Percentiles rank a stretch among this genome's conserved stretches.
These are phyloP conservation scores for Fusarium sp. DNA, from an alignment of 2,329 filamentous ascomycete genomes.

Conservation along the genomic window DNA sequence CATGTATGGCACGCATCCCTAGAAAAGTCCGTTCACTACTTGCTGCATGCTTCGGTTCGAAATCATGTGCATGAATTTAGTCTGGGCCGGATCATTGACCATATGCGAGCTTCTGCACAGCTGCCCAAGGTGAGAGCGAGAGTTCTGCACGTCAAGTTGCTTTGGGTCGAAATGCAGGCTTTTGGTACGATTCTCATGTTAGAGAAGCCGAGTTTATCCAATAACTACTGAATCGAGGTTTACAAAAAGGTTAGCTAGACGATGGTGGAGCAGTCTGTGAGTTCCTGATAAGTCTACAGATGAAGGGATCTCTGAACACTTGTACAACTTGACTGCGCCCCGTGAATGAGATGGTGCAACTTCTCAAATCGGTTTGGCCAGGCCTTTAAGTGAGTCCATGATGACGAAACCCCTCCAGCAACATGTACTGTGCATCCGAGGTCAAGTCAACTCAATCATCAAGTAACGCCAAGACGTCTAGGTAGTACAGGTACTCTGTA, in stretches of 20 bases:
- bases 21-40: background rate
- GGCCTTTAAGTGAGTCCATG: background rate
- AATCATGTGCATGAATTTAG: conserved; percentile 19
- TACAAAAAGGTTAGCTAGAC: background rate
- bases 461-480: background rate
- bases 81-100: background rate
- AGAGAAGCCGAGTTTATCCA: background rate
- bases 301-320: background rate
- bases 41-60: conserved; percentile 1
- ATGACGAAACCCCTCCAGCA: background rate
- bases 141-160: background rate
- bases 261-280: background rate
- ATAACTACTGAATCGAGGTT: background rate
- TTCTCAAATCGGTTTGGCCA: background rate
- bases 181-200: background rate
- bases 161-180: conserved; percentile 17
- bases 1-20: conserved; percentile 5
- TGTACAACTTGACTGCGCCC: background rate
- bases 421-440: background rate
- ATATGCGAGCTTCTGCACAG: conserved; percentile 22
- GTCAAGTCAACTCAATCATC: background rate
- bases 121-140: conserved; percentile 15
- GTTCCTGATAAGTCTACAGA: background rate
- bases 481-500: background rate
- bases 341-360: background rate